Base-by-base conservation (phyloP, 2,329 filamentous ascomycete genomes). In the Penicillium crustosum region DNA sequence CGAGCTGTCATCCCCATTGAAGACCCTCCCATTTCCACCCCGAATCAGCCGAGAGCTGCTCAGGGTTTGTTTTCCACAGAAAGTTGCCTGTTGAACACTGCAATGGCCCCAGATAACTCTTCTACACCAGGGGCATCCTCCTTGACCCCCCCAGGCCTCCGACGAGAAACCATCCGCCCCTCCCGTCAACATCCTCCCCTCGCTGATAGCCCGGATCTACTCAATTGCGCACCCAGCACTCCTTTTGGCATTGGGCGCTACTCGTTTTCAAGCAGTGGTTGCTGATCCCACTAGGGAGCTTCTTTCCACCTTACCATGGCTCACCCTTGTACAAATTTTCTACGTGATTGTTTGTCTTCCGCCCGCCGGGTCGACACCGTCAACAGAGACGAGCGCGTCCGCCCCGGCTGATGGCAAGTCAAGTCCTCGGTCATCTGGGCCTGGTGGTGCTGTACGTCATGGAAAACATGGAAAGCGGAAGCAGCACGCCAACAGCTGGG, bases 211-310 rank as follows among this genome's bases (percentile, higher is more conserved):
- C 2, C 79, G 75, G 50, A 71, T 82, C 23, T 83, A 89, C 69
- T 84, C 87, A 13, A 82, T 90, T 68, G 73, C 86, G 21, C 89
- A 95, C 65, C 88, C 90, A 0, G 74, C 82, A 27, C 75, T 91
- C 12, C 80, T 95, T 31, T 81, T 90, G 31, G 82, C 81, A 10
- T 75, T 89, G 36, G 87, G 89, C 70, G 81, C 82, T 45, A 70
- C 84, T 61, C 83, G 83, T 39, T 93, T 95, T 74, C 72, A 77
- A 36, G 77, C 81, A 19, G 80, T 96, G 27, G 89, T 95, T 29
- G 78, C 81, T 17, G 84, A 93, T 63, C 90, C 92, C 0, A 82
- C 88, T 2, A 75, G 81, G 17, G 83, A 87, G 7, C 81, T 96
- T 38, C 73, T 83, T 15, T 81, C 72, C 31, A 79, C 86, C 2